Evolutionary conservation across 768 basidiomycete species (phyloP).

Genomic region (Psilocybe cyanescens): DNA sequence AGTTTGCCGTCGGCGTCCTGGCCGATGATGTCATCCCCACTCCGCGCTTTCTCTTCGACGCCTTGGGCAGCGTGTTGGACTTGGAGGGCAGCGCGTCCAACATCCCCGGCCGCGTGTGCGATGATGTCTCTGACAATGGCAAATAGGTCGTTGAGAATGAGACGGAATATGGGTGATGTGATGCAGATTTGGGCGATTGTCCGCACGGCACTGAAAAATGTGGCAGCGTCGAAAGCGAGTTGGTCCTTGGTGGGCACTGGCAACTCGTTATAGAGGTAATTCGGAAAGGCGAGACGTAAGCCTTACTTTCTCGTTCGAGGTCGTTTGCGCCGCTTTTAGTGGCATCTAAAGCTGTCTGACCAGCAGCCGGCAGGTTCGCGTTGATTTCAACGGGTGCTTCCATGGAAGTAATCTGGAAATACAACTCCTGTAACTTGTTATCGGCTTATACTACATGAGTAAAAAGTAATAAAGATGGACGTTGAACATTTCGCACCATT

Average conservation of each 20-base stretch:
- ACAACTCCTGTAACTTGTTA: conserved; percentile 40
- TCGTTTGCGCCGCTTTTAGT: conserved; percentile 13
- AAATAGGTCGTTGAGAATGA: conserved; percentile 35
- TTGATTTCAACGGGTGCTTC: conserved; percentile 23
- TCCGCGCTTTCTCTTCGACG: conserved; percentile 28
- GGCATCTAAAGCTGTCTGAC: conserved; percentile 16
- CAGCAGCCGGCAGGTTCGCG: conserved; percentile 18
- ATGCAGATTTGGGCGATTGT: conserved; percentile 30
- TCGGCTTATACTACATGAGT: conserved; percentile 29
- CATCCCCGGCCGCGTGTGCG: conserved; percentile 34
- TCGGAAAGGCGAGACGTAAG: not conserved
- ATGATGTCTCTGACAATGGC: conserved; percentile 33
- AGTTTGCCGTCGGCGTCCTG: conserved; percentile 9
- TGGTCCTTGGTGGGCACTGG: conserved; percentile 28
- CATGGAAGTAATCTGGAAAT: conserved; percentile 30
- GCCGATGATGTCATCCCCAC: conserved; percentile 21
- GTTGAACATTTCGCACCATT: conserved; percentile 32
- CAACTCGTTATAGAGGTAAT: not conserved
- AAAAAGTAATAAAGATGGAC: not conserved
- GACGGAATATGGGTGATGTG: conserved; percentile 39
- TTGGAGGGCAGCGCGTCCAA: conserved; percentile 30
- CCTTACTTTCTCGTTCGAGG: conserved; percentile 20
- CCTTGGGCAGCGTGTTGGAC: conserved; percentile 36
- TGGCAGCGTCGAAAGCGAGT: conserved; percentile 30
- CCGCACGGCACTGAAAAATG: conserved; percentile 30